Evolutionary conservation across 164 flowering plant genomes (phyloP).

Genomic region (Cinnamomum micranthum): DNA sequence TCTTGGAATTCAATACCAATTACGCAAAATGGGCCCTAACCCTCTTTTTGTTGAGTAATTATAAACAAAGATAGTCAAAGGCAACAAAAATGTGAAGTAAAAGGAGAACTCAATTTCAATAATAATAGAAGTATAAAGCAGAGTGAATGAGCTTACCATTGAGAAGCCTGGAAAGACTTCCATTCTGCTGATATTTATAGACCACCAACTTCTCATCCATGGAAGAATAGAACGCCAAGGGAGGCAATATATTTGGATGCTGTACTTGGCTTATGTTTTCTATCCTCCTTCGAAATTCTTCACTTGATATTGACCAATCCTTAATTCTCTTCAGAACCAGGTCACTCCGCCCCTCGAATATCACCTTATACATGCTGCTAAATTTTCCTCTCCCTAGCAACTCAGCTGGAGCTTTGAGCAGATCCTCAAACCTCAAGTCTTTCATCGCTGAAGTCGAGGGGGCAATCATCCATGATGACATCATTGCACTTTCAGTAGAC

Average conservation of each 20-base stretch:
- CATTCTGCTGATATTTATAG: slow-evolving; percentile 54
- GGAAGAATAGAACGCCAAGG: slow-evolving; percentile 57
- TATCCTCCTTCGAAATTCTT: slow-evolving; percentile 53
- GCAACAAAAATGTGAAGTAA: no score
- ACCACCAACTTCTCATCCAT: slow-evolving; percentile 70
- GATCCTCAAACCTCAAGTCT: slow-evolving; percentile 51
- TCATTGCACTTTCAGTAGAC: slow-evolving; percentile 34
- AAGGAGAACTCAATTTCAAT: no score
- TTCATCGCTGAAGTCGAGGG: slow-evolving; percentile 38
- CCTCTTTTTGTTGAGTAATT: no score
- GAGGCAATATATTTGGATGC: slow-evolving; percentile 57
- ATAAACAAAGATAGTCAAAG: no score
- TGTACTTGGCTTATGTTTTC: slow-evolving; percentile 38
- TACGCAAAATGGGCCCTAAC: no score
- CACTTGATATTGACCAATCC: slow-evolving; percentile 47
- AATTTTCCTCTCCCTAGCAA: slow-evolving; percentile 60
- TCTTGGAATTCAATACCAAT: no score
- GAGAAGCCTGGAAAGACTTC: slow-evolving; percentile 57
- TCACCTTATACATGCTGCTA: slow-evolving; percentile 57
- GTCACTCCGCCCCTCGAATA: slow-evolving; percentile 24
- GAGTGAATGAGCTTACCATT: slow-evolving; percentile 36
- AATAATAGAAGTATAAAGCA: background rate
- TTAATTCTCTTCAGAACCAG: slow-evolving; percentile 66
- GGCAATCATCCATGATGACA: slow-evolving; percentile 33
- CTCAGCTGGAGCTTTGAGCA: slow-evolving; percentile 72